Evolutionary conservation across 2,329 filamentous ascomycete genomes (phyloP).

Genomic region (Aspergillus costaricaensis): DNA sequence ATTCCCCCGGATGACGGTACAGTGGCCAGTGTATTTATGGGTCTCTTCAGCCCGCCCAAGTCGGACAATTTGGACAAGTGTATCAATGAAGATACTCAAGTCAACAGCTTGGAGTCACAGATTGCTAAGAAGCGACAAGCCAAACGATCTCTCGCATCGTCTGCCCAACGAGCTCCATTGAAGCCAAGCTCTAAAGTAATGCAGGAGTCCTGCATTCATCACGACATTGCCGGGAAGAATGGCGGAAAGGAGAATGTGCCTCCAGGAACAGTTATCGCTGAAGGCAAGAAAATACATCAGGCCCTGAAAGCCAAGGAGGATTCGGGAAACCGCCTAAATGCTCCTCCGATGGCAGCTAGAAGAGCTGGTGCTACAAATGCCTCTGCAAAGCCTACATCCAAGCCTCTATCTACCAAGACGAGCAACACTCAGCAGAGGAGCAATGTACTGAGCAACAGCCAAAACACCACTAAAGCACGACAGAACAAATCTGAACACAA

Average conservation of each 20-base stretch:
- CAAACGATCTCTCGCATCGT: slow-evolving; percentile 24
- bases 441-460: slow-evolving; percentile 16
- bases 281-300: slow-evolving; percentile 22
- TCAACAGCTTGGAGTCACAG: slow-evolving; percentile 37
- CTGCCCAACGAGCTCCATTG: slow-evolving; percentile 48
- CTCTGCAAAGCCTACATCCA: slow-evolving; percentile 1
- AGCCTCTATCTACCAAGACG: slow-evolving; percentile 10
- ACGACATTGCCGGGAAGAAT: slow-evolving; percentile 55
- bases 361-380: not conserved
- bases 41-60: slow-evolving; percentile 46
- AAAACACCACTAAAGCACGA: slow-evolving; percentile 14
- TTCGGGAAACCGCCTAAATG: slow-evolving; percentile 20
- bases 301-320: slow-evolving; percentile 26
- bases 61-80: slow-evolving; percentile 10
- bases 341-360: slow-evolving; percentile 21
- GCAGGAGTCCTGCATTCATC: slow-evolving; percentile 44
- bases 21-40: slow-evolving; percentile 47
- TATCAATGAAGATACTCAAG: slow-evolving; percentile 23
- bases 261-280: slow-evolving; percentile 42
- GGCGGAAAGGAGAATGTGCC: slow-evolving; percentile 66
- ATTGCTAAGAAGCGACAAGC: slow-evolving; percentile 36
- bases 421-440: slow-evolving; percentile 12
- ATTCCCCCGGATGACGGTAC: slow-evolving; percentile 47
- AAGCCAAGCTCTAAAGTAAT: slow-evolving; percentile 42
- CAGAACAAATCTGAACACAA: not conserved